Base-by-base conservation (phyloP, 2,329 filamentous ascomycete genomes). In the Whalleya microplaca region DNA sequence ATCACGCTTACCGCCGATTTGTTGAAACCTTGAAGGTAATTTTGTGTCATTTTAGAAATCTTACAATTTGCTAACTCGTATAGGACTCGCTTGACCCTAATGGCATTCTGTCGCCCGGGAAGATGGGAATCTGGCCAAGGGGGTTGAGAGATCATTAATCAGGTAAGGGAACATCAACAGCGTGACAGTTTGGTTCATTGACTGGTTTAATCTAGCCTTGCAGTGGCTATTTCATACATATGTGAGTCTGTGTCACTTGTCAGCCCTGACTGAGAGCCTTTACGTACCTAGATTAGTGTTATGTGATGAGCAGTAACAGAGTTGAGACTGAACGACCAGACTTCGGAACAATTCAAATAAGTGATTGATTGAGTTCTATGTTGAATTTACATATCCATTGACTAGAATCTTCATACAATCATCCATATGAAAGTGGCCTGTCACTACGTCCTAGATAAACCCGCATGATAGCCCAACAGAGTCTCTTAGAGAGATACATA, bases 101-200 rank as follows among this genome's bases (percentile, higher is more conserved):
- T 20, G 73, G 73, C 1, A 71, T 75, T 21, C 48, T 76, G 9
- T 71, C 71, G 1, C 72, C 73, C 0, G 73, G 73, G 12, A 76
- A 76, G 61, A 71, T 73, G 62, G 74, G 73, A 7, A 72, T 75
- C 6, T 76, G 73, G 73, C 71, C 69, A 0, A 66, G 69, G 51
- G 58, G 67, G 29, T 42, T 68, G n/a, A 57, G 49, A n/a, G 10
- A 37, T 9, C 6, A 12, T 37, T 12, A 12, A 12, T 37, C 32
- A 37, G 32, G 10, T 12, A 3, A 14, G 14, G 3, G 8, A 37
- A 7, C 9, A 9, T 9, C 23, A 14, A 14, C 9, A 12, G 9
- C 14, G 14, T 14, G 32, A 37, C 14, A 7, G 32, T 37, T 3
- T 12, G 14, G 32, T 8, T 37, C 6, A 27, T 27, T 3, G 10